Percentiles rank a stretch among this genome's conserved stretches.
phyloP scores from a whole-genome alignment of 306 rosid species.

The Malus orientalis region DNA sequence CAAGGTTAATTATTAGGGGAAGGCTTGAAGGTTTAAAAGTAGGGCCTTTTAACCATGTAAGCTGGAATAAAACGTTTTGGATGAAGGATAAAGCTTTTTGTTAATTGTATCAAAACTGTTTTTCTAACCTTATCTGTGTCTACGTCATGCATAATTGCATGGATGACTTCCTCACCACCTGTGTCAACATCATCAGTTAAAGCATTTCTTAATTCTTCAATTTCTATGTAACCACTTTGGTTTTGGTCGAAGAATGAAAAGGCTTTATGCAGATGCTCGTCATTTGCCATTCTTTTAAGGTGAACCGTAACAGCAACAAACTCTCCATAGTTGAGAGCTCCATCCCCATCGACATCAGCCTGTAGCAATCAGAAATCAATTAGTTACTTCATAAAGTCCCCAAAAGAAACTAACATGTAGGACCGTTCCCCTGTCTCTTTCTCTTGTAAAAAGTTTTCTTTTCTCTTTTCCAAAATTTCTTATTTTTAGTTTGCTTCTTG shows the following conservation, averaged over 20 bases:
- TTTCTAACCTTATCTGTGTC: constrained; percentile 78
- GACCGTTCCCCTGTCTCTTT: too few relatives aligned
- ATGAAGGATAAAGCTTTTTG: neutral
- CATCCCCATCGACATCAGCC: constrained; percentile 82
- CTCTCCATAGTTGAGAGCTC: constrained; percentile 74
- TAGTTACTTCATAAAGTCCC: neutral
- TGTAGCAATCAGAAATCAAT: constrained; percentile 17
- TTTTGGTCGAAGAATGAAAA: constrained; percentile 68
- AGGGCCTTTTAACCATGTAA: neutral
- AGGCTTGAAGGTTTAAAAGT: neutral
- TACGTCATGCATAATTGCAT: constrained; percentile 80
- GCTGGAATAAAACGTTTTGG: neutral
- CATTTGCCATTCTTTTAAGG: constrained; percentile 68
- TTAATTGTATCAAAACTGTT: neutral
- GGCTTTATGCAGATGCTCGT: constrained; percentile 83
- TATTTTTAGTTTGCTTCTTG: neutral
- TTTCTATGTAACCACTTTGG: constrained; percentile 61
- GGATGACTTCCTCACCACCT: constrained; percentile 61
- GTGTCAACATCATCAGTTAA: constrained; percentile 57
- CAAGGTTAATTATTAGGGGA: neutral
- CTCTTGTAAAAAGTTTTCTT: neutral
- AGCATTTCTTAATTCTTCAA: constrained; percentile 64
- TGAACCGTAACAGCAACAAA: constrained; percentile 76
- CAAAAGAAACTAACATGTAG: neutral
- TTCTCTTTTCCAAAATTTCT: neutral